Conservation (phyloP, 768 basidiomycete species). For the Calvatia gigantea region DNA sequence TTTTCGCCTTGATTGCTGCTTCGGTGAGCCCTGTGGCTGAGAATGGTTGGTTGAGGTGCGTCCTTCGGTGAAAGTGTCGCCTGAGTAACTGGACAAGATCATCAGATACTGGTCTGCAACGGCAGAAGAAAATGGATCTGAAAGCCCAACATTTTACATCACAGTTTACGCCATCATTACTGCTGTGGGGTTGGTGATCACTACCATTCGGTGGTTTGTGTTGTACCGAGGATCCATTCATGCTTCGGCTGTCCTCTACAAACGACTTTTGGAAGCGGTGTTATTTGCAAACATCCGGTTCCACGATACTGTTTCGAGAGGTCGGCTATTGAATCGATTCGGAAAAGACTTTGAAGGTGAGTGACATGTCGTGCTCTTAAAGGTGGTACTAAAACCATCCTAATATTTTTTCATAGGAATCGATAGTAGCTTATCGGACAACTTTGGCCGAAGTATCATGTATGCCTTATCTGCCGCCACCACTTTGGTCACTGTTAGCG, state of each 20-base stretch:
- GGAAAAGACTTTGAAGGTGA: constrained; percentile 87
- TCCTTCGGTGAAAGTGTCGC: neutral
- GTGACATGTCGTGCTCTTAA: neutral
- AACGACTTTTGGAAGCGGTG: constrained; percentile 71
- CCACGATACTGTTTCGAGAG: constrained; percentile 89
- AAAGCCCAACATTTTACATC: constrained; percentile 60
- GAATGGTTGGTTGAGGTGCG: constrained; percentile 65
- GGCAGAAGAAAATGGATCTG: constrained; percentile 34
- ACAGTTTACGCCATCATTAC: constrained; percentile 60
- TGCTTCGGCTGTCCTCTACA: constrained; percentile 75
- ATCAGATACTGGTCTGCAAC: constrained; percentile 56
- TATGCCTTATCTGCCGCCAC: constrained; percentile 68
- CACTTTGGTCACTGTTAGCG: constrained; percentile 69
- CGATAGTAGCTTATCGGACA: constrained; percentile 79
- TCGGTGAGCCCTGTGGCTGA: constrained; percentile 66
- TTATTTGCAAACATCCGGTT: constrained; percentile 89
- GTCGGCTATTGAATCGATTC: constrained; percentile 77
- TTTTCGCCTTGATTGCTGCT: constrained; percentile 47
- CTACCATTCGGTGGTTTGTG: constrained; percentile 64
- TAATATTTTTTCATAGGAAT: constrained; percentile 45
- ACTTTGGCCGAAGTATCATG: constrained; percentile 77
- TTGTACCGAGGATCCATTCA: constrained; percentile 83
- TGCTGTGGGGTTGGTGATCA: constrained; percentile 41
- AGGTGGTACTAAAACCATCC: constrained; percentile 10
- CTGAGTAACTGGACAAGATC: neutral